phyloP scores from a whole-genome alignment of 208 protist species.

The Leishmania gerbilli region DNA sequence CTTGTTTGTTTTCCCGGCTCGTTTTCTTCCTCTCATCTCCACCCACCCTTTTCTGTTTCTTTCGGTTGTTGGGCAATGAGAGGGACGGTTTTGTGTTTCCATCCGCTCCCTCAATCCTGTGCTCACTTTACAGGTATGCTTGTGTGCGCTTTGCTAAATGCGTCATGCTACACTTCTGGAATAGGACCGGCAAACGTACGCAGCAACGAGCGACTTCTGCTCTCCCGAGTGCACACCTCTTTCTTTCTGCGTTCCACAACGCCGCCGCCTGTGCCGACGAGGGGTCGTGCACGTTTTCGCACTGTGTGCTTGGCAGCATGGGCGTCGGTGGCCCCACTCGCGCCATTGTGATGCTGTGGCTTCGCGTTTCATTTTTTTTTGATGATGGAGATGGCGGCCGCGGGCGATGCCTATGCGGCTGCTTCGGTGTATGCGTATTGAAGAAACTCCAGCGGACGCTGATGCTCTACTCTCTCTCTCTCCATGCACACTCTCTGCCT shows the following conservation, averaged over 20 bases:
- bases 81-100: not conserved
- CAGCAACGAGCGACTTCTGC: not conserved
- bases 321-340: not conserved
- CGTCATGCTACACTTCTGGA: not conserved
- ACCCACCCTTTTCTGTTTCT: not conserved
- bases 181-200: not conserved
- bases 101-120: not conserved
- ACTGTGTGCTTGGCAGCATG: not conserved
- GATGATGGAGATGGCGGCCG: not conserved
- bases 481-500: not conserved
- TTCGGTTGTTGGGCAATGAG: not conserved
- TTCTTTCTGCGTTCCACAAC: not conserved
- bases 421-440: not conserved
- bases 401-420: not conserved
- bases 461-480: not conserved
- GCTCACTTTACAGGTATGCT: not conserved
- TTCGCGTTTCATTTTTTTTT: not conserved
- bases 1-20: not conserved
- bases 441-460: not conserved
- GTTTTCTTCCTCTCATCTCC: not conserved
- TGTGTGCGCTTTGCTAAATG: not conserved
- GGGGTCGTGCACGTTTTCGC: not conserved
- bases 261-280: not conserved
- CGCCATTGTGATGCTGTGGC: not conserved
- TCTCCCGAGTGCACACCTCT: not conserved